Evolutionary conservation across 2,329 filamentous ascomycete genomes (phyloP), one percentile per base, ranked within the genome.

Genomic region (Bipolaris victoriae): DNA sequence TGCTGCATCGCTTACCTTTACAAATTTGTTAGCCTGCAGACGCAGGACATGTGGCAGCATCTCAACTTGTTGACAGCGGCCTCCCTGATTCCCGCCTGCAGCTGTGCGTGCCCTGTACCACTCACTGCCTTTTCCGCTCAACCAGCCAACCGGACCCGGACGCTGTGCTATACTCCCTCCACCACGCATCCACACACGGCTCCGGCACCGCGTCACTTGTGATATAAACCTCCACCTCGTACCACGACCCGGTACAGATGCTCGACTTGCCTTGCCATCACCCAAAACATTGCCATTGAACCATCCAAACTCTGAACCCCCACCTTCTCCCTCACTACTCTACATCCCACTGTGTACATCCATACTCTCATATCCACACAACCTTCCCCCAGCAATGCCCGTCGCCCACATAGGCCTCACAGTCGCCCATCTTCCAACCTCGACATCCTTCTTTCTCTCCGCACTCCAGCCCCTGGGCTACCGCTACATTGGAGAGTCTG

Each of bases 381-480:
- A 10, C 29, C 29, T 29, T 47, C 26, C 18, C 47, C 31, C 58
- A 45, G 59, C 64, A 57, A 88, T 88, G 86, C 85, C 86, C 55
- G 77, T 87, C 65, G 85, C 85, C 41, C 85, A 87, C 70, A 81
- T 88, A 59, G 86, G 84, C 59, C 80, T 88, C 60, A 87, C 85
- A 36, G 92, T 96, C 71, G 88, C 87, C 59, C 88, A 93, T 76
- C 86, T 96, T 52, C 86, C 91, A 52, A 86, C 88, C 35, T 90
- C 92, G 3, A 87, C 89, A 48, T 95, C 91, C 7, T 96, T 96
- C 80, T 96, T 92, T 77, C 85, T 92, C 20, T 85, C 90, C 61
- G 83, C 92, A 63, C 83, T 91, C 7, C 90, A 94, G 66, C 89
- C 91, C 3, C 83, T 96, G 20, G 90, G 90, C 36, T 87, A 96